phyloP scores from a whole-genome alignment of 2,329 filamentous ascomycete species.

The Westerdykella sp. region DNA sequence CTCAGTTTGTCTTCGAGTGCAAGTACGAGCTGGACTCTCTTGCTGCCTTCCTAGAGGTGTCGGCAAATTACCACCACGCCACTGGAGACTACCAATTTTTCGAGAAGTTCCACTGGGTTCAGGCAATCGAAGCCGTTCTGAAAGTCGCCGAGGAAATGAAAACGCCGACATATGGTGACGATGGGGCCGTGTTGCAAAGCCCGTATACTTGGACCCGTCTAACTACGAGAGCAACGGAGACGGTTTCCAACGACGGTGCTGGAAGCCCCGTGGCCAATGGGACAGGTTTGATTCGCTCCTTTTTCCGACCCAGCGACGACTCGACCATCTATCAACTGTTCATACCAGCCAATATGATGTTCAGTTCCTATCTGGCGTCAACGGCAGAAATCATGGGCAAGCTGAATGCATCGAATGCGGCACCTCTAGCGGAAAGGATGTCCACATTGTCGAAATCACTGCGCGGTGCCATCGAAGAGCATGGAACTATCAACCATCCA shows the following conservation, averaged over 20 bases:
- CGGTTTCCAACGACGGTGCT: constrained; percentile 48
- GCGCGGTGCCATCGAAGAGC: constrained; percentile 39
- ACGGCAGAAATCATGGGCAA: constrained; percentile 49
- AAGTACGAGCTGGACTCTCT: constrained; percentile 51
- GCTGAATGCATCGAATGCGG: constrained; percentile 39
- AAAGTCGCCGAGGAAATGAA: constrained; percentile 44
- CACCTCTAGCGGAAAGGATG: constrained; percentile 54
- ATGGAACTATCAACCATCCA: constrained; percentile 38
- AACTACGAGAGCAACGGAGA: constrained; percentile 43
- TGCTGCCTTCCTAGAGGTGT: constrained; percentile 47
- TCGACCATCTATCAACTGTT: constrained; percentile 46
- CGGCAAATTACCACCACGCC: constrained; percentile 44
- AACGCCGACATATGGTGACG: constrained; percentile 43
- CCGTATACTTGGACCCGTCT: constrained; percentile 44
- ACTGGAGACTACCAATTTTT: constrained; percentile 47
- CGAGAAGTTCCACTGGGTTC: constrained; percentile 43
- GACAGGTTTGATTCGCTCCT: constrained; percentile 46
- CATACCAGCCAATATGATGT: constrained; percentile 62
- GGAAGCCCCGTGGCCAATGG: constrained; percentile 46
- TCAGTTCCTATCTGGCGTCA: constrained; percentile 55
- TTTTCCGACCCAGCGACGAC: constrained; percentile 48
- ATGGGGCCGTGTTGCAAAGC: constrained; percentile 41
- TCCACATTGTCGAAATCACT: constrained; percentile 46
- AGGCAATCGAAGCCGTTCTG: constrained; percentile 42
- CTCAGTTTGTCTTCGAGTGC: constrained; percentile 46